Evolutionary conservation across 2,329 filamentous ascomycete genomes (phyloP), one percentile per base, ranked within the genome.

Genomic region (Aspergillus fumigatus): DNA sequence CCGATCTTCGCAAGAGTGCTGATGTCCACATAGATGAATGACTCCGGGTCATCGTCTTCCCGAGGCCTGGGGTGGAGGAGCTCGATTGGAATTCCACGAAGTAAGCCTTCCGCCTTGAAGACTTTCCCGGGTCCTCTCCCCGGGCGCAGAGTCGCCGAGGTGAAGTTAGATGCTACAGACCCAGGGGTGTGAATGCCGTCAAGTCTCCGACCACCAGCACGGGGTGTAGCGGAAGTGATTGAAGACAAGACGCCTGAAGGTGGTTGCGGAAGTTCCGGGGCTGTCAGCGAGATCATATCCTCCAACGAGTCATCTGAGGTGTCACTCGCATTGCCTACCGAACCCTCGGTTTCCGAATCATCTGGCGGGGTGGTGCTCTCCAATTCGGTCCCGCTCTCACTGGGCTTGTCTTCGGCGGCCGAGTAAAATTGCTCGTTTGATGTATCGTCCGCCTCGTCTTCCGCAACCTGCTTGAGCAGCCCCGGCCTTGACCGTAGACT

Each of bases 381-480:
- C 14, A 84, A 84, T 65, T 79, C 77, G 1, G 75, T 77, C 26
- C 69, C 69, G 50, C 70, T 72, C 64, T 77, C 72, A 23, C 68
- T 62, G 10, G 70, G 67, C 60, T 86, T 83, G 61, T 96, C 92
- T 70, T 97, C 93, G 2, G 90, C 88, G 1, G 93, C 93, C 5
- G 93, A 97, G 73, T 85, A 97, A 76, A 97, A 97, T 64, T 92
- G 88, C 68, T 97, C 93, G 56, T 89, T 96, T 5, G 89, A 87
- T 1, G 89, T 91, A 65, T 96, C 91, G 56, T 95, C 90, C 29
- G 89, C 88, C 50, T 80, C 79, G 59, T 84, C 81, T 53, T 77
- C 80, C 17, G 75, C 80, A 25, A 84, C 80, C 48, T 84, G 86
- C 63, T 87, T 85, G 29, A 88, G 76, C 6, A 79, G 72, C 48